Percentiles rank a stretch among this genome's conserved stretches.
Evolutionary conservation across 164 flowering plant species (phyloP).

Genomic region (Dillenia turbinata): DNA sequence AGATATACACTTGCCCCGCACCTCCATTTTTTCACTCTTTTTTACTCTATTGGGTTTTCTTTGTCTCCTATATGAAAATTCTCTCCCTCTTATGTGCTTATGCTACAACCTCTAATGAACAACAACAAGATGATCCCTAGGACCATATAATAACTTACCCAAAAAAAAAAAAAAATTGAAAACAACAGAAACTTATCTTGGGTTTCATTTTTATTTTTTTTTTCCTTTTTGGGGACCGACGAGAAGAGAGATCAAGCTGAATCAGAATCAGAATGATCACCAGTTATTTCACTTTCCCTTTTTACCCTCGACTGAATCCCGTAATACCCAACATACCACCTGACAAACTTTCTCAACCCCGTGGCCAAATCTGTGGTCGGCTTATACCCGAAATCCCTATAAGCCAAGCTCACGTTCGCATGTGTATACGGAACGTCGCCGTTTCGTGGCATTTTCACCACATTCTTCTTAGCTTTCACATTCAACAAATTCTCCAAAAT

Average conservation of each 20-base stretch:
- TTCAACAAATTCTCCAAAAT: slow-evolving; percentile 52
- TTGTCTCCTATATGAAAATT: too few relatives aligned
- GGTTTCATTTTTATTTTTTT: too few relatives aligned
- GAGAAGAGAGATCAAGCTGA: neutral
- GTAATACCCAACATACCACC: slow-evolving; percentile 89
- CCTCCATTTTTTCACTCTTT: too few relatives aligned
- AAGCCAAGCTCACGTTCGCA: slow-evolving; percentile 84
- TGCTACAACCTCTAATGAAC: too few relatives aligned
- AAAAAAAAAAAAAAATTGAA: too few relatives aligned
- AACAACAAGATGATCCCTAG: too few relatives aligned
- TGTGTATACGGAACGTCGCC: slow-evolving; percentile 96
- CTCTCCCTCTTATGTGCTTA: too few relatives aligned
- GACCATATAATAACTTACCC: too few relatives aligned
- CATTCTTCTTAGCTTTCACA: slow-evolving; percentile 69
- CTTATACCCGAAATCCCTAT: slow-evolving; percentile 74
- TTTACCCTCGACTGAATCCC: slow-evolving; percentile 72
- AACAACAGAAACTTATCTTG: too few relatives aligned
- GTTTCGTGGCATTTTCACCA: slow-evolving; percentile 82
- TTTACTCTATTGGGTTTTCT: too few relatives aligned
- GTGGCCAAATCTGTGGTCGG: slow-evolving; percentile 78
- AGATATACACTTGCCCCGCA: too few relatives aligned
- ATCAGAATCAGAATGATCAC: slow-evolving; percentile 4
- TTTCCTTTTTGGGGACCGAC: too few relatives aligned
- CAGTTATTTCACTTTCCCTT: slow-evolving; percentile 20
- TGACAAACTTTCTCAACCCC: slow-evolving; percentile 85